These are phyloP conservation scores for Boeremia lycopersici DNA, from an alignment of 2,329 filamentous ascomycete genomes.

Conservation along the genomic window DNA sequence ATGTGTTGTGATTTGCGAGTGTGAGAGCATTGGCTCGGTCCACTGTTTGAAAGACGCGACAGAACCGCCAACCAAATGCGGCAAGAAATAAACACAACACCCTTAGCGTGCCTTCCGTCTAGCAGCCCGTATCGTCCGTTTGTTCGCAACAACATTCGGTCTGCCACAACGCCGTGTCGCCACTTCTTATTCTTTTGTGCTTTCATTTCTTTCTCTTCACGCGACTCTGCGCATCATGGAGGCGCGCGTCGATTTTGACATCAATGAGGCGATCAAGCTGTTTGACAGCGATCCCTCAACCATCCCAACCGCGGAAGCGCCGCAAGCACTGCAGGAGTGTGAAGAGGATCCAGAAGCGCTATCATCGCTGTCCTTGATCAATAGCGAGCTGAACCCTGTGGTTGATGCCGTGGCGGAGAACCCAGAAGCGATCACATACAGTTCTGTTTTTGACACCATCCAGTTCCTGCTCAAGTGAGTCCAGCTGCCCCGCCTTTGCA, in stretches of 20 bases:
- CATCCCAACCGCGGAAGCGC: slow-evolving; percentile 85
- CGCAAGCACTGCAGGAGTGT: slow-evolving; percentile 82
- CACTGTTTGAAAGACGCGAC: slow-evolving; percentile 10
- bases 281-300: slow-evolving; percentile 92
- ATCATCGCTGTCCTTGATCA: slow-evolving; percentile 74
- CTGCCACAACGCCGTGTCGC: slow-evolving; percentile 23
- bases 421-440: slow-evolving; percentile 82
- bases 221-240: slow-evolving; percentile 62
- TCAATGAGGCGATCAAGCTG: slow-evolving; percentile 94
- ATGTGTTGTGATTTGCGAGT: slow-evolving; percentile 16
- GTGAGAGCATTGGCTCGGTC: slow-evolving; percentile 9
- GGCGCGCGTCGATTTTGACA: slow-evolving; percentile 78
- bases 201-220: slow-evolving; percentile 15
- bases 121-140: slow-evolving; percentile 17
- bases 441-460: slow-evolving; percentile 84
- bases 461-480: slow-evolving; percentile 97
- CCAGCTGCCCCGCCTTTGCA: slow-evolving; percentile 53
- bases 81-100: slow-evolving; percentile 27
- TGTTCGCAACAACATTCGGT: slow-evolving; percentile 18
- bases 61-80: slow-evolving; percentile 14
- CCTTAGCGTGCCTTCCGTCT: slow-evolving; percentile 12
- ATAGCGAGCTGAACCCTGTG: slow-evolving; percentile 86
- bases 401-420: slow-evolving; percentile 91
- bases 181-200: slow-evolving; percentile 21
- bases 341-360: slow-evolving; percentile 89